Percentiles rank a stretch among this genome's conserved stretches.
Evolutionary conservation across 1,284 basidiomycete species (phyloP).

Genomic region (Trichosporon coremiiforme): DNA sequence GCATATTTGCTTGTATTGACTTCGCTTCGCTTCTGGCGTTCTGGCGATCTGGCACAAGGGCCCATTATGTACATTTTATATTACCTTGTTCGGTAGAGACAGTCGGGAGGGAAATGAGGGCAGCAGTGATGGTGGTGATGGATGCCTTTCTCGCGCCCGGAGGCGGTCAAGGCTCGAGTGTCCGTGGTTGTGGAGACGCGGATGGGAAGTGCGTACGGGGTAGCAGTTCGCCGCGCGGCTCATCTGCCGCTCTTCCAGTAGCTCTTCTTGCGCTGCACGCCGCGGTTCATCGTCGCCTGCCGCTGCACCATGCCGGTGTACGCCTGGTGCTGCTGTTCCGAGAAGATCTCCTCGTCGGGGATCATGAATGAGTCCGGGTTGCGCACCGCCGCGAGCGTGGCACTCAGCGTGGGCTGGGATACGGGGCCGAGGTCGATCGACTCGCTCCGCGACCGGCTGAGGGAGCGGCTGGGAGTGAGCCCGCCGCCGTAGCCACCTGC

Average conservation of each 20-base stretch:
- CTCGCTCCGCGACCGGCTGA: not conserved
- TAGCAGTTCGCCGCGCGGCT: not conserved
- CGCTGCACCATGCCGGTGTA: constrained; percentile 3
- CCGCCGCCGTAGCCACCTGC: too few relatives aligned
- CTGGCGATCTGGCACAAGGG: too few relatives aligned
- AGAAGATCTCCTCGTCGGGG: constrained; percentile 18
- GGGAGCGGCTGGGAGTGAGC: too few relatives aligned
- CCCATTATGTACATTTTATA: too few relatives aligned
- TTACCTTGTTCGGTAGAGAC: too few relatives aligned
- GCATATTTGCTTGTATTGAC: too few relatives aligned
- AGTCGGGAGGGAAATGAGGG: too few relatives aligned
- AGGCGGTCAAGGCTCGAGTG: not conserved
- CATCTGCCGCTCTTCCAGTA: constrained; percentile 1
- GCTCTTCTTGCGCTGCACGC: not conserved
- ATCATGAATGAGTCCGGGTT: constrained; percentile 15
- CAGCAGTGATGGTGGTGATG: not conserved
- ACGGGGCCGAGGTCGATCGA: constrained; percentile 17
- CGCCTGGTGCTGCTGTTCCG: constrained; percentile 3
- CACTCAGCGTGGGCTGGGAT: constrained; percentile 6
- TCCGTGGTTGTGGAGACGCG: not conserved
- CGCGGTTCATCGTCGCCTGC: constrained; percentile 6
- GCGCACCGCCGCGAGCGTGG: not conserved
- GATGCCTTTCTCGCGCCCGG: not conserved
- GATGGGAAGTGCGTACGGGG: too few relatives aligned
- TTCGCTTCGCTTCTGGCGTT: too few relatives aligned